phyloP scores from a whole-genome alignment of 805 yeast species.

The Sugiyamaella americana region DNA sequence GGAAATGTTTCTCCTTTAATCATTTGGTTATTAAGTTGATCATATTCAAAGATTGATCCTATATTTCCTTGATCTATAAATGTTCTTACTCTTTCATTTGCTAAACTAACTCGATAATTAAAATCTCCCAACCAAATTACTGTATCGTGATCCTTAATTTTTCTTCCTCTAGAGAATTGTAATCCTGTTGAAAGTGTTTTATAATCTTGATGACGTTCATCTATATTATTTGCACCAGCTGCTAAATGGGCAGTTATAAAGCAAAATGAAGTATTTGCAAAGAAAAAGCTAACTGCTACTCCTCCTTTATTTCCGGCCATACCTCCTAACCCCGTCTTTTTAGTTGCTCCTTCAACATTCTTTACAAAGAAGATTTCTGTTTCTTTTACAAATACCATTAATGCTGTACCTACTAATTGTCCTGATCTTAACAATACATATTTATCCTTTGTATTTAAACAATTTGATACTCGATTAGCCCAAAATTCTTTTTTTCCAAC shows the following conservation, averaged over 20 bases:
- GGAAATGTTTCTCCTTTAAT: constrained; percentile 64
- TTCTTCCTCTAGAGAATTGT: constrained; percentile 68
- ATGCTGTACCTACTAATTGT: constrained; percentile 84
- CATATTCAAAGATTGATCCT: constrained; percentile 53
- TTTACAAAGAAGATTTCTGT: constrained; percentile 55
- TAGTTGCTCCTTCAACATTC: constrained; percentile 88
- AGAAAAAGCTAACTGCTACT: constrained; percentile 82
- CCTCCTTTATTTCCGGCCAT: constrained; percentile 97
- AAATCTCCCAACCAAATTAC: constrained; percentile 94
- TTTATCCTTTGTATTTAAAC: constrained; percentile 52
- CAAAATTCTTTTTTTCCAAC: constrained; percentile 70
- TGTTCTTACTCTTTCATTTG: constrained; percentile 67
- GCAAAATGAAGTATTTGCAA: constrained; percentile 73
- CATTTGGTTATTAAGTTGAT: constrained; percentile 76
- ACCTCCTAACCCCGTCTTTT: constrained; percentile 94
- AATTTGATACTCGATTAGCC: constrained; percentile 61
- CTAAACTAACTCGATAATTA: constrained; percentile 68
- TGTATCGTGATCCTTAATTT: constrained; percentile 76
- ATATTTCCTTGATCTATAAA: constrained; percentile 43
- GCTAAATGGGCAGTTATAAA: constrained; percentile 89
- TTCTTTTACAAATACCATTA: constrained; percentile 64
- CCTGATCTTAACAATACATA: constrained; percentile 72
- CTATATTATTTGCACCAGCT: constrained; percentile 77
- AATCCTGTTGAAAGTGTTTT: constrained; percentile 69
- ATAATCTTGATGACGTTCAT: constrained; percentile 84